phyloP scores from a whole-genome alignment of 1,284 basidiomycete genomes.

The Heterobasidion occidentale region DNA sequence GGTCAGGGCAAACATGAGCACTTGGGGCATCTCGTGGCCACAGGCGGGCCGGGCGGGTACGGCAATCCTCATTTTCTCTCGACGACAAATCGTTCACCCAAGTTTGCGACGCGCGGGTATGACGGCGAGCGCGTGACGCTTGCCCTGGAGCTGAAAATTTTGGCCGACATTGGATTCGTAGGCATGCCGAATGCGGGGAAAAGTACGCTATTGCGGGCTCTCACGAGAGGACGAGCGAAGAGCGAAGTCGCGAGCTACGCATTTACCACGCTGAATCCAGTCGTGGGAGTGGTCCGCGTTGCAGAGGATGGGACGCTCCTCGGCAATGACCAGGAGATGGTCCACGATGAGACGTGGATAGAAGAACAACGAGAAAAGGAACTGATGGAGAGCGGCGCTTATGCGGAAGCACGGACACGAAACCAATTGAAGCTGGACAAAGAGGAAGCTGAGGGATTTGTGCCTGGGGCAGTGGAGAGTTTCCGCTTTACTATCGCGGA shows the following conservation, averaged over 20 bases:
- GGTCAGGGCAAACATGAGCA: conserved; percentile 53
- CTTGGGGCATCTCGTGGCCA: conserved; percentile 64
- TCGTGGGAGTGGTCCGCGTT: conserved; percentile 88
- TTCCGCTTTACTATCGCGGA: conserved; percentile 95
- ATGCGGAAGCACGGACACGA: conserved; percentile 38
- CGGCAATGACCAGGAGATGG: conserved; percentile 40
- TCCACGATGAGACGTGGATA: conserved; percentile 66
- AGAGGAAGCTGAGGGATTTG: conserved; percentile 10
- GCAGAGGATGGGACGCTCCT: conserved; percentile 76
- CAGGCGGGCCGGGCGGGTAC: conserved; percentile 79
- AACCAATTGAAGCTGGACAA: conserved; percentile 30
- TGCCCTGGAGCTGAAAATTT: conserved; percentile 88
- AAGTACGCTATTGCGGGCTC: conserved; percentile 82
- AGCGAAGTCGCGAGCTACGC: conserved; percentile 89
- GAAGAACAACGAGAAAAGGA: conserved; percentile 46
- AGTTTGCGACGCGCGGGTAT: conserved; percentile 75
- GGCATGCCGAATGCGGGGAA: conserved; percentile 94
- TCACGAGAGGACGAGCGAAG: conserved; percentile 79
- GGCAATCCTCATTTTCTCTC: conserved; percentile 88
- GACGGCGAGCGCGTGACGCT: conserved; percentile 80
- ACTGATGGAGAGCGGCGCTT: conserved; percentile 43
- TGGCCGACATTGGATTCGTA: conserved; percentile 92
- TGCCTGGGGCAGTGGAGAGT: conserved; percentile 49
- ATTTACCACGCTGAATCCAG: conserved; percentile 94
- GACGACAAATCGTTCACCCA: conserved; percentile 63